Base-by-base conservation (phyloP, 2,329 filamentous ascomycete genomes). In the Exutisphaerella laricina region DNA sequence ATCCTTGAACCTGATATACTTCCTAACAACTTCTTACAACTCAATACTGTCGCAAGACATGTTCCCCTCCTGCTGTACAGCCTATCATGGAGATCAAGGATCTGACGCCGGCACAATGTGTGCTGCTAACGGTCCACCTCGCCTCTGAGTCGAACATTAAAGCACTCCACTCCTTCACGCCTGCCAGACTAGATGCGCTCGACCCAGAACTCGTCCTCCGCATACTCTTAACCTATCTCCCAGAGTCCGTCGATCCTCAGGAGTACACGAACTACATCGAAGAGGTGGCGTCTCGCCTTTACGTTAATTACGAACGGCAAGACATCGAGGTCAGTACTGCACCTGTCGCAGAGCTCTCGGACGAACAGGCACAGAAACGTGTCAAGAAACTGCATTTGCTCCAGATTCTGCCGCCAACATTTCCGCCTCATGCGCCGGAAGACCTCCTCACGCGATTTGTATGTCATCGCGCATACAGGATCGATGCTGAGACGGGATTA, bases 151-250 rank as follows among this genome's bases (percentile, higher is more conserved):
- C 78, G 58, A 77, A 89, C 60, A 70, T 88, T 55, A 63, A 73
- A 54, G 73, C 75, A 51, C 68, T 92, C 46, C 72, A 75, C 43
- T 70, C 70, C 40, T 70, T 92, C 49, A 73, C 78, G 39, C 70
- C 74, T 16, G 68, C 71, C 28, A 69, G 84, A 54, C 65, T 67
- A 40, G 68, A 74, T 41, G 72, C 81, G 26, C 70, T 92, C 41
- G 71, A 75, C 20, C 73, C 76, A 32, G 78, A 84, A 43, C 68
- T 88, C 10, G 61, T 86, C 17, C 71, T 92, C 45, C 80, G 83
- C 32, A 80, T 92, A 40, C 67, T 94, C 16, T 73, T 94, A 33
- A 86, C 82, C 14, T 86, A 83, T 59, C 72, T 94, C 1, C 87
- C 88, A 18, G 85, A 90, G 63, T 82, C 76, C 31, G 59, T 79